Percentiles rank a stretch among this genome's conserved stretches.
These are phyloP conservation scores for Neospermospora avenae DNA, from an alignment of 2,329 filamentous ascomycete genomes.

Conservation along the genomic window DNA sequence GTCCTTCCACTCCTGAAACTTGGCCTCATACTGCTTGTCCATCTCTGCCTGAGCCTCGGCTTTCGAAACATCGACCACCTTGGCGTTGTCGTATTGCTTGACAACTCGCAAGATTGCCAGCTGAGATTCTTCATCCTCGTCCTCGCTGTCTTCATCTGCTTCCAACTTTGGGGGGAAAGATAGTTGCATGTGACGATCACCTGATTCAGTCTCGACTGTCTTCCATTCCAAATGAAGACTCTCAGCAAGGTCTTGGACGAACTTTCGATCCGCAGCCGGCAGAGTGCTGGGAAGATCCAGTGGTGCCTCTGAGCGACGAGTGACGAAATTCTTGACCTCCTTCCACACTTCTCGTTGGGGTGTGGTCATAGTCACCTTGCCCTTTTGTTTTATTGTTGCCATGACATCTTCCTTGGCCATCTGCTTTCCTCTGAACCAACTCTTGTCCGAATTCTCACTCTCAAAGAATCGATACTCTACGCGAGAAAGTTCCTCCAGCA, in stretches of 20 bases:
- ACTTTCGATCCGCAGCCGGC: conserved; percentile 84
- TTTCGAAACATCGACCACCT: conserved; percentile 73
- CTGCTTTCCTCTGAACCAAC: conserved; percentile 88
- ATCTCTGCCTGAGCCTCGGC: conserved; percentile 77
- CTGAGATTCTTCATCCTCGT: conserved; percentile 79
- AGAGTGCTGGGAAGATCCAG: conserved; percentile 72
- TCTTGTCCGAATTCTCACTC: conserved; percentile 79
- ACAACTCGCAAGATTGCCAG: conserved; percentile 82
- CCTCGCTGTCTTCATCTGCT: conserved; percentile 59
- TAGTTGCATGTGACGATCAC: conserved; percentile 63
- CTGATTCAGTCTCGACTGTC: conserved; percentile 60
- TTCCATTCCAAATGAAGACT: conserved; percentile 64
- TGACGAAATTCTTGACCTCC: conserved; percentile 78
- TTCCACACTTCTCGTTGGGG: conserved; percentile 80
- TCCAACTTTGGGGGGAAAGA: conserved; percentile 49
- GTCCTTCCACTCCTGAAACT: conserved; percentile 91
- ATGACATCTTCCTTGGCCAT: conserved; percentile 66
- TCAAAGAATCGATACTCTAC: conserved; percentile 95
- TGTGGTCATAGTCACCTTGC: conserved; percentile 75
- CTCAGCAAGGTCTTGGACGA: conserved; percentile 81
- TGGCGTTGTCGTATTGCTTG: conserved; percentile 86
- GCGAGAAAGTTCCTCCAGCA: conserved; percentile 81
- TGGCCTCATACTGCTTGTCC: conserved; percentile 82
- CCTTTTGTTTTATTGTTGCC: conserved; percentile 54
- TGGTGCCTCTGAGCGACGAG: conserved; percentile 59